A percentile compares a stretch with the other conserved stretches of the same genome.
phyloP scores from a whole-genome alignment of 768 basidiomycete genomes.

The Mycena sanguinolenta region DNA sequence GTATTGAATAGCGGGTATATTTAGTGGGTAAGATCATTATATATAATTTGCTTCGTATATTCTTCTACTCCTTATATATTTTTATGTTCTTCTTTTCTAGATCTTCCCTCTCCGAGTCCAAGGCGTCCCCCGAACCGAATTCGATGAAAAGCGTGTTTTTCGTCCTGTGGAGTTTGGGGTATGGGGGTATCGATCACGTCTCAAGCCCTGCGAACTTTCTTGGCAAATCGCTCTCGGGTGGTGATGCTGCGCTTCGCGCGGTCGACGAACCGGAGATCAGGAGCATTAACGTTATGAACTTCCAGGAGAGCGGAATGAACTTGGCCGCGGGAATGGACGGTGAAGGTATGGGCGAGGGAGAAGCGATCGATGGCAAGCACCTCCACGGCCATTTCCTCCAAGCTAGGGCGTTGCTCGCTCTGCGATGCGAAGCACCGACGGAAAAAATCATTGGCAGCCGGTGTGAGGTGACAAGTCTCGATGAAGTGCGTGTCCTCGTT shows the following conservation, averaged over 20 bases:
- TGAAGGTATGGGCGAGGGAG: not conserved
- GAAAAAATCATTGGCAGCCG: constrained; percentile 7
- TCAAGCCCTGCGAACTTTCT: too few species aligned
- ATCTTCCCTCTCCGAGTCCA: too few species aligned
- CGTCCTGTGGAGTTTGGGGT: too few species aligned
- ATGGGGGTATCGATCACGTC: too few species aligned
- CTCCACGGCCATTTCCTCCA: constrained; percentile 3
- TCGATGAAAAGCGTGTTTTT: too few species aligned
- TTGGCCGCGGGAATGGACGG: not conserved
- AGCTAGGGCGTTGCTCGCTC: not conserved
- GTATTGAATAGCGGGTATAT: too few species aligned
- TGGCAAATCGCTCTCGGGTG: not conserved
- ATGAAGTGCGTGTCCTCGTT: not conserved
- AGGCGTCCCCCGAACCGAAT: too few species aligned
- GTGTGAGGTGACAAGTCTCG: not conserved
- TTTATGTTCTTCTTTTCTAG: too few species aligned
- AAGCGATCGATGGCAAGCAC: constrained; percentile 7
- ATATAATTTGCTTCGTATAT: too few species aligned
- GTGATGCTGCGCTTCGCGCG: not conserved
- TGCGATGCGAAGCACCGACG: constrained; percentile 12
- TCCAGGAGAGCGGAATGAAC: not conserved
- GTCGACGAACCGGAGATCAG: not conserved
- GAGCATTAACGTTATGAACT: too few species aligned
- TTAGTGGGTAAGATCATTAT: too few species aligned
- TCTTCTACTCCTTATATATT: too few species aligned